These are phyloP conservation scores for Stropharia rugosoannulata DNA, from an alignment of 768 basidiomycete genomes.

Conservation along the genomic window DNA sequence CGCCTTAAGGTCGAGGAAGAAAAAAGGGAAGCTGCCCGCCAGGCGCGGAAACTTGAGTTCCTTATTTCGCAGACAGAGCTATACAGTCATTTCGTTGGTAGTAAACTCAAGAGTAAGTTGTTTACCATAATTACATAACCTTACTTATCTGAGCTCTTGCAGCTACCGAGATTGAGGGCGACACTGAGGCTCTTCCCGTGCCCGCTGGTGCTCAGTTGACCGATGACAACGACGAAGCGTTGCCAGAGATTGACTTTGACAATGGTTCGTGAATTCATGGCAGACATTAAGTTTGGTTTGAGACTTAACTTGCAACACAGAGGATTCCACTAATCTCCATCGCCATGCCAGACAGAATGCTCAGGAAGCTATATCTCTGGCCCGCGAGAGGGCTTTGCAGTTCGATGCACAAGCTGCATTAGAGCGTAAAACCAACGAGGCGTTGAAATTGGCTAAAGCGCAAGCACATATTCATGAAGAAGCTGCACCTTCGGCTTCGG, in stretches of 20 bases:
- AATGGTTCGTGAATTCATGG: constrained; percentile 55
- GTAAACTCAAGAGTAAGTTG: constrained; percentile 83
- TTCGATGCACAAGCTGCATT: constrained; percentile 86
- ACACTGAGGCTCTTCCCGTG: constrained; percentile 34
- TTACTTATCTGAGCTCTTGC: constrained; percentile 15
- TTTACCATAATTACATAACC: background rate
- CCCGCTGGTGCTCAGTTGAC: constrained; percentile 60
- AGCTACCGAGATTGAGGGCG: constrained; percentile 81
- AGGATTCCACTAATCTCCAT: constrained; percentile 85
- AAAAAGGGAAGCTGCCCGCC: constrained; percentile 88
- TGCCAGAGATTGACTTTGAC: constrained; percentile 87
- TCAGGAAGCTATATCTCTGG: constrained; percentile 81
- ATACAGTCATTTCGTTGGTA: constrained; percentile 98
- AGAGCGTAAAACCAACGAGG: constrained; percentile 80
- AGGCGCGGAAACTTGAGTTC: constrained; percentile 96
- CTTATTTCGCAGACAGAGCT: constrained; percentile 98
- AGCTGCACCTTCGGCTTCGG: constrained; percentile 23
- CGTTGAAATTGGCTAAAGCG: constrained; percentile 63
- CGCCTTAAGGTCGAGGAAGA: constrained; percentile 89
- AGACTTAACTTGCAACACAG: constrained; percentile 43
- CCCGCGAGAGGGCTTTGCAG: constrained; percentile 74
- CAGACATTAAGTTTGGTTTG: constrained; percentile 2
- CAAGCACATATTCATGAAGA: constrained; percentile 41
- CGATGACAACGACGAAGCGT: constrained; percentile 47
- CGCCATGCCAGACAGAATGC: constrained; percentile 87